Base-by-base conservation (phyloP, 148 eudicot species). In the Spergularia marina region DNA sequence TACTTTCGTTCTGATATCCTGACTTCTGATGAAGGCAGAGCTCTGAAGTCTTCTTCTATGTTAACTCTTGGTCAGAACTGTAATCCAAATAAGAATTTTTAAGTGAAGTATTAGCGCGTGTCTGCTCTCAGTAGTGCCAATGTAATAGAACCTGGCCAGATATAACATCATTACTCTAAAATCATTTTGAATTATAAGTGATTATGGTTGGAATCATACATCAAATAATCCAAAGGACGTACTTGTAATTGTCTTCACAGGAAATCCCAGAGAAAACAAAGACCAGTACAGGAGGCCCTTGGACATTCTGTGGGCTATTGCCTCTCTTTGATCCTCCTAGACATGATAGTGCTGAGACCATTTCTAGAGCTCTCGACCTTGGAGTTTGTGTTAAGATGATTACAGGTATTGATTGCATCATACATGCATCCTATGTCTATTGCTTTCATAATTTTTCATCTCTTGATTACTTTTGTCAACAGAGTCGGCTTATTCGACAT, bases 301-400 rank as follows among this genome's bases (percentile, higher is more conserved):
- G 94, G 94, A 86, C 75, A 73, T 87, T 87, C 78, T 86, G 91
- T 82, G 94, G 88, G 39, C 77, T 90, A 73, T 77, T 90, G 78
- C 88, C 94, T 63, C 85, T 90, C 76, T 90, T 90, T 78, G 94
- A 90, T 86, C 94, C 94, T 57, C 94, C 94, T 59, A 87, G 94
- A 79, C 91, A 87, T 74, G 94, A 90, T 70, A 90, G 94, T 77
- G 91, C 94, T 47, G 94, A 90, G 79, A 90, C 94, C 68, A 90
- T 90, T 57, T 87, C 83, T 74, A 78, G 89, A 82, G 89, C 94
- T 74, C 94, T 90, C 72, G 78, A 90, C 70, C 91, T 90, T 72
- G 94, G 94, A 56, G 94, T 90, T 73, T 82, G 83, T 83, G 94
- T 90, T 20, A 90, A 90, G 84, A 90, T 90, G 94, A 90, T 90